phyloP scores from a whole-genome alignment of 345 rosid species.

The Citrus reticulata region DNA sequence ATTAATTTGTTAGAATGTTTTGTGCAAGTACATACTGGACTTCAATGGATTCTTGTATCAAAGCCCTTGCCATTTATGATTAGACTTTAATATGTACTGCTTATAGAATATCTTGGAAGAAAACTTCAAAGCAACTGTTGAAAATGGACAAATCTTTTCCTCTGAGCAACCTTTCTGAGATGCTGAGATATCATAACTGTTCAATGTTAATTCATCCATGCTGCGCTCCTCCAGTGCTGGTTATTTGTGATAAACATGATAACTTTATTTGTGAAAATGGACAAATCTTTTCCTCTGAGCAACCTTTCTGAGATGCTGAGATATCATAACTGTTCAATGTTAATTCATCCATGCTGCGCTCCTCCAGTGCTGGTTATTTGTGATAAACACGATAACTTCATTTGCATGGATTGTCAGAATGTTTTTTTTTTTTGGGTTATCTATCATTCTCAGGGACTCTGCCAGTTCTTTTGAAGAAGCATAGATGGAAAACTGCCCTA shows the following conservation, averaged over 20 bases:
- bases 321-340: background rate
- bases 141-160: background rate
- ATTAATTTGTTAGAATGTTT: background rate
- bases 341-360: background rate
- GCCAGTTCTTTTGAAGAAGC: background rate
- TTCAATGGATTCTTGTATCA: background rate
- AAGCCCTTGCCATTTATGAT: background rate
- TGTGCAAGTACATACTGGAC: slow-evolving; percentile 5
- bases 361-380: background rate
- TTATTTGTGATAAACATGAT: background rate
- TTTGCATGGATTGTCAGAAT: background rate
- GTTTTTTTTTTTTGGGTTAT: background rate
- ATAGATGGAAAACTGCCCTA: background rate
- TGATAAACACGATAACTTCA: background rate
- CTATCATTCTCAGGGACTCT: background rate
- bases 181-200: background rate
- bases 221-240: background rate
- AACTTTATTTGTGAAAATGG: background rate
- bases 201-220: background rate
- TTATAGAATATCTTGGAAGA: background rate
- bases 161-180: background rate
- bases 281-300: background rate
- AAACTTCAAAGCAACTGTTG: background rate
- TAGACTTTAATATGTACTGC: background rate
- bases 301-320: background rate